These are phyloP conservation scores for Haematococcus lacustris DNA, from an alignment of 139 green algal species.

Conservation along the genomic window DNA sequence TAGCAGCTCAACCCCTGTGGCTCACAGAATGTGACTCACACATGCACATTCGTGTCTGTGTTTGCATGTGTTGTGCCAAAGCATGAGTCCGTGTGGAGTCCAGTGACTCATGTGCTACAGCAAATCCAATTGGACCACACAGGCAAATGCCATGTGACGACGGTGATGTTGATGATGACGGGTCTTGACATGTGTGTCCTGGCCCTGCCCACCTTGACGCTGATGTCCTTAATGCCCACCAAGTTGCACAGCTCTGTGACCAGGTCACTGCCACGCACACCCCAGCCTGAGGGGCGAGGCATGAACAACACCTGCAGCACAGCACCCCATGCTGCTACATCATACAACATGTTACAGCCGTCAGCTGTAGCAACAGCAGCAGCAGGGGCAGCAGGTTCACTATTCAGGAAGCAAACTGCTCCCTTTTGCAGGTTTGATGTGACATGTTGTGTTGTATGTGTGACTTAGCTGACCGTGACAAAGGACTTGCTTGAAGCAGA, in stretches of 20 bases:
- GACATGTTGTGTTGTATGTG: too few relatives aligned
- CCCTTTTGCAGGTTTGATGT: too few relatives aligned
- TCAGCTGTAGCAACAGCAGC: too few relatives aligned
- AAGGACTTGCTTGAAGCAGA: too few relatives aligned
- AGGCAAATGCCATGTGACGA: conserved; percentile 2
- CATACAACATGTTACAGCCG: too few relatives aligned
- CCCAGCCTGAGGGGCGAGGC: conserved; percentile 36
- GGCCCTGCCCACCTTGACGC: conserved; percentile 20
- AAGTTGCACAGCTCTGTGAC: conserved; percentile 40
- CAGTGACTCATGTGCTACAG: not conserved
- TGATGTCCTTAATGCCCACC: conserved; percentile 35
- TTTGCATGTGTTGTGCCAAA: not conserved
- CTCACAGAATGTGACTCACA: too few relatives aligned
- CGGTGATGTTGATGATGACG: not conserved
- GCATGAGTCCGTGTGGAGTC: not conserved
- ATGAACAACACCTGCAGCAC: conserved; percentile 28
- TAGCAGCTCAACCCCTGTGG: too few relatives aligned
- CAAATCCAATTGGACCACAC: not conserved
- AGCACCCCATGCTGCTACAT: too few relatives aligned
- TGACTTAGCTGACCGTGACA: too few relatives aligned
- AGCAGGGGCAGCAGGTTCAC: too few relatives aligned
- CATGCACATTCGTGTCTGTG: not conserved
- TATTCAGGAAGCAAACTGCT: too few relatives aligned
- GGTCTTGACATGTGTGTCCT: not conserved
- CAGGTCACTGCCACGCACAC: conserved; percentile 24